These are phyloP conservation scores for Mortierella sp. DNA, from an alignment of 371 early-diverging fungal genomes.

Conservation along the genomic window DNA sequence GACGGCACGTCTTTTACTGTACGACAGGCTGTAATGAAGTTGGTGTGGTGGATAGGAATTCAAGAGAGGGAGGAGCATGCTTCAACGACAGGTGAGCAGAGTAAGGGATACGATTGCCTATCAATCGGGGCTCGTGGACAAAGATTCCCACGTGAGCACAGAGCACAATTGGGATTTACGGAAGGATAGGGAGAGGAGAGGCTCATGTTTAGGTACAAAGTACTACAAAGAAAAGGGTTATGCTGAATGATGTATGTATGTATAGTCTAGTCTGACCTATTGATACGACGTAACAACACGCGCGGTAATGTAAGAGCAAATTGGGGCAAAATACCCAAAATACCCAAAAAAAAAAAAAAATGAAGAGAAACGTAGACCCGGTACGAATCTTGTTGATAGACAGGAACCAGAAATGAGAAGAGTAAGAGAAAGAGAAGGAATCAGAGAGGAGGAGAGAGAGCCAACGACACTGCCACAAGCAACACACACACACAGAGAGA, in stretches of 20 bases:
- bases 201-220: no score
- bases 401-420: background rate
- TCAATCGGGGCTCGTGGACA: slow-evolving; percentile 14
- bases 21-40: background rate
- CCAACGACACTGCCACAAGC: background rate
- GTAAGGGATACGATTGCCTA: slow-evolving; percentile 1
- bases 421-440: background rate
- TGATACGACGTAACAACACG: background rate
- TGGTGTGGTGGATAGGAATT: background rate
- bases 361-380: no score
- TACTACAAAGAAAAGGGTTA: background rate
- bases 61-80: background rate
- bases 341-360: background rate
- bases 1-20: background rate
- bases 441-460: background rate
- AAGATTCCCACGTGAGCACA: slow-evolving; percentile 7
- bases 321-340: background rate
- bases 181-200: background rate
- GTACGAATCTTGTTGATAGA: background rate
- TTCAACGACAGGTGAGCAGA: background rate
- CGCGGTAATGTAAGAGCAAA: background rate
- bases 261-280: background rate
- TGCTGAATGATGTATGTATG: background rate
- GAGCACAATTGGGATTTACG: background rate
- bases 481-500: background rate